Percentiles rank a stretch among this genome's conserved stretches.
phyloP scores from a whole-genome alignment of 2,329 filamentous ascomycete species.

The Coniochaeta sp. region DNA sequence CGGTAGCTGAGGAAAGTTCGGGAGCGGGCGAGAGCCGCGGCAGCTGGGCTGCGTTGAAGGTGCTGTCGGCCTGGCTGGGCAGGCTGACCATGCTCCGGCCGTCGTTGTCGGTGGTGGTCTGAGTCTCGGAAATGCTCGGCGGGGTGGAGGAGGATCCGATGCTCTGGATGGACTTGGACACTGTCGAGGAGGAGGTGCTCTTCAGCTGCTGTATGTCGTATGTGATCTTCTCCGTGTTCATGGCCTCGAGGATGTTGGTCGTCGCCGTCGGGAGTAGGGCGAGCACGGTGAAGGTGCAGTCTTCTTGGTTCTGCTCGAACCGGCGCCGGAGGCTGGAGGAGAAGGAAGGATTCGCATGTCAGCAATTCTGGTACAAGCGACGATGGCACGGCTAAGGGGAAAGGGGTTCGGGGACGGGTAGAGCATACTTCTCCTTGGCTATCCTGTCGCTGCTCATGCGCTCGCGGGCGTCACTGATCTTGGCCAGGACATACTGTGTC shows the following conservation, averaged over 20 bases:
- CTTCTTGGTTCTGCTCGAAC: conserved; percentile 98
- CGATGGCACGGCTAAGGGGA: neutral
- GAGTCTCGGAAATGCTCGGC: conserved; percentile 51
- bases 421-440: conserved; percentile 83
- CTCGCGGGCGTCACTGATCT: conserved; percentile 88
- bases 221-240: conserved; percentile 89
- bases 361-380: neutral
- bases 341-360: conserved; percentile 5
- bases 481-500: conserved; percentile 85
- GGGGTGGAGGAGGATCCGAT: conserved; percentile 45
- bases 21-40: conserved; percentile 13
- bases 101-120: conserved; percentile 79
- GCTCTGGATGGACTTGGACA: conserved; percentile 27
- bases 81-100: conserved; percentile 67
- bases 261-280: conserved; percentile 88
- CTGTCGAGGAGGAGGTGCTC: conserved; percentile 44
- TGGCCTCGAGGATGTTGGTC: conserved; percentile 76
- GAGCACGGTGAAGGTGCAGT: conserved; percentile 97
- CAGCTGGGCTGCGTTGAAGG: conserved; percentile 74
- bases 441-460: conserved; percentile 95
- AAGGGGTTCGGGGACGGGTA: too few relatives aligned
- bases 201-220: conserved; percentile 94
- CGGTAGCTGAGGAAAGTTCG: conserved; percentile 38
- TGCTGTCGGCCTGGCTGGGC: conserved; percentile 63
- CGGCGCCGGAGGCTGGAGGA: conserved; percentile 74